Conservation (phyloP, 2,329 filamentous ascomycete genomes). For the Eutypa lata region DNA sequence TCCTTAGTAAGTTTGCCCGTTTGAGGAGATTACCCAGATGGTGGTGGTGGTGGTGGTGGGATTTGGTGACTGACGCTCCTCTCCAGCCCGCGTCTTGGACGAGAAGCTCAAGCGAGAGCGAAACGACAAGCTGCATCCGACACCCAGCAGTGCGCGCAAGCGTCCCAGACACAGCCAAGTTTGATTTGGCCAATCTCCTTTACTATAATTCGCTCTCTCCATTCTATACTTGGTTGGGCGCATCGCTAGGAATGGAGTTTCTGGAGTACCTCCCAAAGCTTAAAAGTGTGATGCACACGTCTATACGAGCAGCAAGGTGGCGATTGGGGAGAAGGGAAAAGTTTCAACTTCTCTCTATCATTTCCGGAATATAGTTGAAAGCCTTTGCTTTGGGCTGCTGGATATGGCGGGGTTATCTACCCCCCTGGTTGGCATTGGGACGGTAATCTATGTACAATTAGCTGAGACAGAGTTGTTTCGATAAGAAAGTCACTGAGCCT, state of each 20-base stretch:
- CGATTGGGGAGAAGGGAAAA: not conserved
- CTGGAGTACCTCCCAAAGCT: not conserved
- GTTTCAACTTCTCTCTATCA: not conserved
- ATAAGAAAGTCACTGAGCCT: not conserved
- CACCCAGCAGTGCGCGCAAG: conserved; percentile 50
- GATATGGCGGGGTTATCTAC: not conserved
- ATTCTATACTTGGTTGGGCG: not conserved
- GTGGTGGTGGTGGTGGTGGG: not conserved
- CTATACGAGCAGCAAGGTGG: too few species aligned
- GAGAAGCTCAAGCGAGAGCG: conserved; percentile 64
- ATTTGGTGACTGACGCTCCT: conserved; percentile 11
- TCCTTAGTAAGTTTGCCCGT: conserved; percentile 61
- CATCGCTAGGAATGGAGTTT: not conserved
- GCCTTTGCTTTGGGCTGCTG: not conserved
- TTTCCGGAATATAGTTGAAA: conserved; percentile 2
- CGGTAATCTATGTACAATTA: conserved; percentile 1
- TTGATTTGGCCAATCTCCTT: conserved; percentile 6
- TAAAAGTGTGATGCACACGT: not conserved
- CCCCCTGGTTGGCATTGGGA: not conserved
- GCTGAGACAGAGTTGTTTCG: not conserved
- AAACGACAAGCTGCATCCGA: conserved; percentile 57
- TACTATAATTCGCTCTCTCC: not conserved
- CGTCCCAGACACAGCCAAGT: conserved; percentile 51
- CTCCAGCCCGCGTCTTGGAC: conserved; percentile 58
- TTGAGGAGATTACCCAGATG: conserved; percentile 9